A percentile compares a stretch with the other conserved stretches of the same genome.
These are phyloP conservation scores for Blastobotrys illinoisensis DNA, from an alignment of 1,139 yeast species.

Conservation along the genomic window DNA sequence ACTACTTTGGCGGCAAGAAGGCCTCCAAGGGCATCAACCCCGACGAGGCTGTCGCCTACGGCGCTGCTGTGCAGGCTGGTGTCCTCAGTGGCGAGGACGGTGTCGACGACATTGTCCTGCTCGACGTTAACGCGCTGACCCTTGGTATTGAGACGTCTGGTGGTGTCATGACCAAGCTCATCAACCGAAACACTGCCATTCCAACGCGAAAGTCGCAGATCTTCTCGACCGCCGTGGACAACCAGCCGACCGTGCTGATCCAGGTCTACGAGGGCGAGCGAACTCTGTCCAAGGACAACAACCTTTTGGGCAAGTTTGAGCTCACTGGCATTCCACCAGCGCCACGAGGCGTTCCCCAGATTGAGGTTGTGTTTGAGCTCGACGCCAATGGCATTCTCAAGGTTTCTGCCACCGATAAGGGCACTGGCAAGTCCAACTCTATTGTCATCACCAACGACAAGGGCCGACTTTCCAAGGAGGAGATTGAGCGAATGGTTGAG, in stretches of 20 bases:
- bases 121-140: conserved; percentile 86
- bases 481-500: conserved; percentile 90
- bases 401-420: conserved; percentile 93
- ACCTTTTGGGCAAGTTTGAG: conserved; percentile 89
- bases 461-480: conserved; percentile 89
- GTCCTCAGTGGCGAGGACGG: conserved; percentile 86
- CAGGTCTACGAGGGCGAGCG: conserved; percentile 95
- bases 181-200: conserved; percentile 86
- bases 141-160: conserved; percentile 94
- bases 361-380: conserved; percentile 89
- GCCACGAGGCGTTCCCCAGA: conserved; percentile 97
- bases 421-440: conserved; percentile 86
- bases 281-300: conserved; percentile 89
- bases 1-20: conserved; percentile 97
- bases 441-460: conserved; percentile 87
- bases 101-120: conserved; percentile 77
- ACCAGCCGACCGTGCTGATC: conserved; percentile 91
- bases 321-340: conserved; percentile 92
- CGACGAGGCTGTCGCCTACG: conserved; percentile 97
- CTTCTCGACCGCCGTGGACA: conserved; percentile 88
- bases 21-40: conserved; percentile 97
- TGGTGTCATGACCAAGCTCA: conserved; percentile 89
- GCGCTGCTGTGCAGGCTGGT: conserved; percentile 93
- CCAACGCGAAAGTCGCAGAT: conserved; percentile 95
- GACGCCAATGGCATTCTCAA: conserved; percentile 92